Evolutionary conservation across 2,329 filamentous ascomycete genomes (phyloP), one percentile per base, ranked within the genome.

Genomic region (Emergomyces pasteurianus): DNA sequence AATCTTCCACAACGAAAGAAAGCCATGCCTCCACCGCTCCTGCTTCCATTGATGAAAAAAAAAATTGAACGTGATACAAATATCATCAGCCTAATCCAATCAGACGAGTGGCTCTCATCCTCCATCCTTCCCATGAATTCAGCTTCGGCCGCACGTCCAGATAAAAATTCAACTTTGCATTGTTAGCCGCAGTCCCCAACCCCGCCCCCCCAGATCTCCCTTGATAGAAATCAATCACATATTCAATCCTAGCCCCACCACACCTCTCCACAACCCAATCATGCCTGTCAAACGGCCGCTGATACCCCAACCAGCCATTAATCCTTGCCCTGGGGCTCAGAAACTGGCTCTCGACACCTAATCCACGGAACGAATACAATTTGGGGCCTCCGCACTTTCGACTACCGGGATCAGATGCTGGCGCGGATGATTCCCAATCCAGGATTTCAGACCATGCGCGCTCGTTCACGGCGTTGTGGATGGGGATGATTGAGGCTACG

Each of bases 391-490:
- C 86, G 65, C 88, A 91, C 65, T 79, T 82, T 78, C 64, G 75
- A 85, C 83, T 82, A 77, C 67, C 88, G 77, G 43, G 78, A 74
- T 61, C 83, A 74, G 76, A 77, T 67, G 67, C 69, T 4, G 74
- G 74, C 62, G 83, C 89, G 0, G 86, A 87, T 50, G 78, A 80
- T 76, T 99, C 94, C 94, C 94, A 99, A 52, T 83, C 79, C 67
- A 89, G 84, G 66, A 99, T 97, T 77, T 97, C 89, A 64, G 84
- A 81, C 94, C 94, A 99, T 0, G 94, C 94, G 49, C 90, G 82
- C 81, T 99, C 94, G 75, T 99, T 99, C 64, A 99, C 94, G 52
- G 94, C 94, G 73, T 99, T 99, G 77, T 99, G 94, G 69, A 97
- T 97, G 2, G 91, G 94, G 60, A 97, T 92, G 40, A 97, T 92